Percentiles rank a stretch among this genome's conserved stretches.
Conservation (phyloP, 805 yeast genomes). For the Ogataea angusta region DNA sequence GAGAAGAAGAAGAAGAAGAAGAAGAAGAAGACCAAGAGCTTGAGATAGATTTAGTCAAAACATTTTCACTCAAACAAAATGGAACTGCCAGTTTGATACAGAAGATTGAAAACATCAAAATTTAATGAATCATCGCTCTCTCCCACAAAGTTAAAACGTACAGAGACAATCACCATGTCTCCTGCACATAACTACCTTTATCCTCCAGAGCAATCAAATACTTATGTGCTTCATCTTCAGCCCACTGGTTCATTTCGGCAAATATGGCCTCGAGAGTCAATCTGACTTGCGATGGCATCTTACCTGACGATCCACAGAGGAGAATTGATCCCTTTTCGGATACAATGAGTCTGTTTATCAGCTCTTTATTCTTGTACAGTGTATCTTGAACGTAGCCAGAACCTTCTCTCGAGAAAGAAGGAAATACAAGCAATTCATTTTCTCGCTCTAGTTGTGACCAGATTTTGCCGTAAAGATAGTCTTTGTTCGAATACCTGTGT, state of each 20-base stretch:
- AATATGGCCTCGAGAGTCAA: conserved; percentile 70
- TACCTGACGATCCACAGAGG: conserved; percentile 91
- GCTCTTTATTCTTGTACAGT: conserved; percentile 47
- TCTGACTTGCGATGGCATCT: conserved; percentile 82
- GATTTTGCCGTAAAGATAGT: conserved; percentile 58
- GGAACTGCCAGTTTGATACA: background rate
- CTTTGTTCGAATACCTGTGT: conserved; percentile 61
- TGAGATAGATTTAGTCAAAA: conserved; percentile 17
- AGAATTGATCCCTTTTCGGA: conserved; percentile 61
- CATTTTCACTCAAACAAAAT: no score
- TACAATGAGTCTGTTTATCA: conserved; percentile 51
- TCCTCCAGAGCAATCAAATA: conserved; percentile 59
- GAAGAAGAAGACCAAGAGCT: conserved; percentile 22
- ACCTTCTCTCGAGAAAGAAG: conserved; percentile 49
- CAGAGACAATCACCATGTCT: conserved; percentile 64
- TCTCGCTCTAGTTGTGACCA: conserved; percentile 41
- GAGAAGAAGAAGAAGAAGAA: conserved; percentile 17
- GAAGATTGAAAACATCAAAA: background rate
- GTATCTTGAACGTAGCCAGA: conserved; percentile 77
- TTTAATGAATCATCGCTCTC: background rate
- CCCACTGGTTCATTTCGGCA: conserved; percentile 39
- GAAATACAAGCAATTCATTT: conserved; percentile 38
- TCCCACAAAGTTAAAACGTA: no score
- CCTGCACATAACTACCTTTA: conserved; percentile 70
- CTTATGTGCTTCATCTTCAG: conserved; percentile 46